Evolutionary conservation across 2,329 filamentous ascomycete species (phyloP).

Genomic region (Penicillium sp.): DNA sequence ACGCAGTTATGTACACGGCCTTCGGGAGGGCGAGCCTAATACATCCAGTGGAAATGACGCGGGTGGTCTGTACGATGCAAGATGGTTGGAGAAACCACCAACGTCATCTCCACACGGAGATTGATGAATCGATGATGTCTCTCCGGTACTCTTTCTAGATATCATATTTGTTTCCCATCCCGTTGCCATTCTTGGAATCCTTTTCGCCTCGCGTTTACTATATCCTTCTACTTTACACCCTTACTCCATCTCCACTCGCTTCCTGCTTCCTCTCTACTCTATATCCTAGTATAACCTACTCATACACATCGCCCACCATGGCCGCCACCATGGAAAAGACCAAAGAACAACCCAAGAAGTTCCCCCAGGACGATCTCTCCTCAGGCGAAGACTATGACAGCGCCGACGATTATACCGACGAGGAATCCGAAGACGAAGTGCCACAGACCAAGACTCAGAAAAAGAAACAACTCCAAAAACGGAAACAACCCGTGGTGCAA

Average conservation of each 20-base stretch:
- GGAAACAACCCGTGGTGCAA: conserved; percentile 17
- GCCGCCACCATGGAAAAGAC: conserved; percentile 32
- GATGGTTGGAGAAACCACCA: conserved; percentile 14
- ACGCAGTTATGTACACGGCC: conserved; percentile 3
- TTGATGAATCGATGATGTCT: background rate
- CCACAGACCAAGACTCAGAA: conserved; percentile 12
- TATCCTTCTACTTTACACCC: background rate
- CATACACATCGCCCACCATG: conserved; percentile 18
- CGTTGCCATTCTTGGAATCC: conserved; percentile 4
- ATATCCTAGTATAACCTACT: background rate
- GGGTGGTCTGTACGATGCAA: conserved; percentile 1
- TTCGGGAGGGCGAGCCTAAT: background rate
- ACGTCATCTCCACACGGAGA: conserved; percentile 21
- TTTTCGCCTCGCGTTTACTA: conserved; percentile 2
- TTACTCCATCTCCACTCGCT: background rate
- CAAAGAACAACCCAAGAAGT: conserved; percentile 25
- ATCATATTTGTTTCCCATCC: conserved; percentile 16
- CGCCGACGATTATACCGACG: conserved; percentile 30
- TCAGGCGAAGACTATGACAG: conserved; percentile 31
- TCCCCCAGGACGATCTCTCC: conserved; percentile 26
- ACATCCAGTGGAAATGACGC: conserved; percentile 13
- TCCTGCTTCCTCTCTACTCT: background rate
- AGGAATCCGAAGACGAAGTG: conserved; percentile 20
- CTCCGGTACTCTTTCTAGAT: background rate
- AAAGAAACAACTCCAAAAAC: conserved; percentile 19